Evolutionary conservation across 2,329 filamentous ascomycete genomes (phyloP).

Genomic region (Pestalotiopsis sp.): DNA sequence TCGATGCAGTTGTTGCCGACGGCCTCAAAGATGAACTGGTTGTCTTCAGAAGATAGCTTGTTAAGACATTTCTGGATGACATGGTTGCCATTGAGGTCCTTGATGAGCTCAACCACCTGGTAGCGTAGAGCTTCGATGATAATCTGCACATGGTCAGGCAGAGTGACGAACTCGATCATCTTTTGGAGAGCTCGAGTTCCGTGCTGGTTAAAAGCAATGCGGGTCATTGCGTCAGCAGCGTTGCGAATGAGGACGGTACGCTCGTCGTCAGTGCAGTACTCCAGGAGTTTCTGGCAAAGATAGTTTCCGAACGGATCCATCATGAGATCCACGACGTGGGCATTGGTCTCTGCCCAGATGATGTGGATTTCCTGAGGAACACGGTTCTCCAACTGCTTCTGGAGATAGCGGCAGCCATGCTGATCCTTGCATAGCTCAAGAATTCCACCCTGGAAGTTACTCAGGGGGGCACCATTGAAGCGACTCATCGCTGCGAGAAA

Average conservation of each 20-base stretch:
- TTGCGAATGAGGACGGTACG: conserved; percentile 91
- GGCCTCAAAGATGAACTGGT: conserved; percentile 95
- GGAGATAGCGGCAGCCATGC: conserved; percentile 93
- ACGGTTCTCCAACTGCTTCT: conserved; percentile 94
- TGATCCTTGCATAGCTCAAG: conserved; percentile 95
- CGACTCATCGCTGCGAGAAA: conserved; percentile 63
- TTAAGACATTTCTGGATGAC: conserved; percentile 99
- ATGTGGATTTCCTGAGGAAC: conserved; percentile 80
- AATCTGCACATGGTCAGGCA: conserved; percentile 78
- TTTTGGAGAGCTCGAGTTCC: conserved; percentile 96
- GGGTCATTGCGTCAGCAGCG: conserved; percentile 81
- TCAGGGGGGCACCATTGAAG: conserved; percentile 80
- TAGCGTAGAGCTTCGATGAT: conserved; percentile 83
- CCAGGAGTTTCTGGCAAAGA: conserved; percentile 95
- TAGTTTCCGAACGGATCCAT: conserved; percentile 99
- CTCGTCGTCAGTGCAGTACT: conserved; percentile 93
- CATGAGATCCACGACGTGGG: conserved; percentile 96
- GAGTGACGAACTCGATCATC: conserved; percentile 98
- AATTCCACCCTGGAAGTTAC: conserved; percentile 79
- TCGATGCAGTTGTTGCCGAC: conserved; percentile 84
- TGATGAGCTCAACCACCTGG: conserved; percentile 90
- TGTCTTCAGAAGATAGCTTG: conserved; percentile 80
- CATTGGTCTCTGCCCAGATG: conserved; percentile 92
- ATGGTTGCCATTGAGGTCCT: conserved; percentile 97
- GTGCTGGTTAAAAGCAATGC: conserved; percentile 95